phyloP scores from a whole-genome alignment of 2,329 filamentous ascomycete species.

The Aspergillus neoniger region DNA sequence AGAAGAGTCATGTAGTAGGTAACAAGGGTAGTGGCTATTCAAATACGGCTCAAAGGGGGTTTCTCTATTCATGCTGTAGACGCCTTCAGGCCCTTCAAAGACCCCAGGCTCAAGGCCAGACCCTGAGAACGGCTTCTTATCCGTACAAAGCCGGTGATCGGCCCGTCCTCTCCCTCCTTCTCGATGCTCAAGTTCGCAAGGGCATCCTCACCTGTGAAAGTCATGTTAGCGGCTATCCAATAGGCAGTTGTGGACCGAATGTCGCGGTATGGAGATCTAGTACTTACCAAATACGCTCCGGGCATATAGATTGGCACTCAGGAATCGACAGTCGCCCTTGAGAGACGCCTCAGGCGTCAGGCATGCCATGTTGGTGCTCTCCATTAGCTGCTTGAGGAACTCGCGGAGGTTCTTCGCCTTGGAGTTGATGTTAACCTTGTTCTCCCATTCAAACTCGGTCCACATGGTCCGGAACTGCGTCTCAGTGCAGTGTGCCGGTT shows the following conservation, averaged over 20 bases:
- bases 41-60: conserved; percentile 29
- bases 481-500: conserved; percentile 93
- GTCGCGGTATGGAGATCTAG: background rate
- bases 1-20: conserved; percentile 21
- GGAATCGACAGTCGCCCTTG: conserved; percentile 96
- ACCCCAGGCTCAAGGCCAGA: conserved; percentile 87
- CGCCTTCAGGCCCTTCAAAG: conserved; percentile 91
- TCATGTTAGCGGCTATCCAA: conserved; percentile 24
- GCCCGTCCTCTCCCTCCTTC: conserved; percentile 92
- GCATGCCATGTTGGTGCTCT: conserved; percentile 98
- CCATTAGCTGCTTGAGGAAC: conserved; percentile 93
- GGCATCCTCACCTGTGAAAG: conserved; percentile 84
- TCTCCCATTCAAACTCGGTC: conserved; percentile 99
- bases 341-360: conserved; percentile 93
- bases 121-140: conserved; percentile 98
- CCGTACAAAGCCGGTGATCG: conserved; percentile 94
- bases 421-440: conserved; percentile 99
- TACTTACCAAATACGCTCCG: conserved; percentile 93
- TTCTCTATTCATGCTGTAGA: conserved; percentile 40
- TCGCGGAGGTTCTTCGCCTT: conserved; percentile 90
- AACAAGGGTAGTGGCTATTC: conserved; percentile 34
- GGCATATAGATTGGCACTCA: conserved; percentile 95
- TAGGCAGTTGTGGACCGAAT: background rate
- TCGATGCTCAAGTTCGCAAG: conserved; percentile 97
- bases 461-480: conserved; percentile 99